phyloP scores from a whole-genome alignment of 2,329 filamentous ascomycete genomes.

The Blumeriella jaapii region DNA sequence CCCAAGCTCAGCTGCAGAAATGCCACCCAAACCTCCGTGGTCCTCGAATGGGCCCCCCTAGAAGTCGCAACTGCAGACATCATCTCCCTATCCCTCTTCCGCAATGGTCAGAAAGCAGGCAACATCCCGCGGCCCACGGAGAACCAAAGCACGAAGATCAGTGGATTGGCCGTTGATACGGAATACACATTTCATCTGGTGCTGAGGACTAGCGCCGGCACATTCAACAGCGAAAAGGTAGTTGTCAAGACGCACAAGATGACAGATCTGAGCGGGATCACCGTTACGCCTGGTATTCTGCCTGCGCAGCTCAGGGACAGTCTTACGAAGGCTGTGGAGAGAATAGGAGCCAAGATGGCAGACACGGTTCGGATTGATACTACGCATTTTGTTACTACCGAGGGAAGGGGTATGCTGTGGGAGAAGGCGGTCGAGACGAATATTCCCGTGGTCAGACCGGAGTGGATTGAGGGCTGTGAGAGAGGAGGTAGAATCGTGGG shows the following conservation, averaged over 20 bases:
- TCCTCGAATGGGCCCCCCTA: slow-evolving; percentile 96
- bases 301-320: slow-evolving; percentile 61
- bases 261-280: slow-evolving; percentile 93
- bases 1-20: slow-evolving; percentile 86
- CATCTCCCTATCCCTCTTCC: slow-evolving; percentile 79
- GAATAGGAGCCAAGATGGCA: slow-evolving; percentile 85
- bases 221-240: slow-evolving; percentile 71
- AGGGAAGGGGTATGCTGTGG: slow-evolving; percentile 81
- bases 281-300: slow-evolving; percentile 81
- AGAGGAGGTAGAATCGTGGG: slow-evolving; percentile 84
- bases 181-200: slow-evolving; percentile 94
- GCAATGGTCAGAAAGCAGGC: slow-evolving; percentile 93
- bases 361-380: slow-evolving; percentile 92
- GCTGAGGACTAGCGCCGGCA: slow-evolving; percentile 81
- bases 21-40: slow-evolving; percentile 95
- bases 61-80: slow-evolving; percentile 85
- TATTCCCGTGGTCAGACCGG: slow-evolving; percentile 89
- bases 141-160: slow-evolving; percentile 94
- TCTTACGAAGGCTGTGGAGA: slow-evolving; percentile 63
- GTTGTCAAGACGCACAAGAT: slow-evolving; percentile 92
- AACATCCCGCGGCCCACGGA: slow-evolving; percentile 80
- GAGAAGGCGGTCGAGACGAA: slow-evolving; percentile 97
- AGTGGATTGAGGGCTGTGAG: slow-evolving; percentile 97
- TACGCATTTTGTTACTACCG: slow-evolving; percentile 95
- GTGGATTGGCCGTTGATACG: slow-evolving; percentile 87